Percentiles rank a stretch among this genome's conserved stretches.
phyloP scores from a whole-genome alignment of 176 grass and related monocot species.

The Aegilops tauschii region DNA sequence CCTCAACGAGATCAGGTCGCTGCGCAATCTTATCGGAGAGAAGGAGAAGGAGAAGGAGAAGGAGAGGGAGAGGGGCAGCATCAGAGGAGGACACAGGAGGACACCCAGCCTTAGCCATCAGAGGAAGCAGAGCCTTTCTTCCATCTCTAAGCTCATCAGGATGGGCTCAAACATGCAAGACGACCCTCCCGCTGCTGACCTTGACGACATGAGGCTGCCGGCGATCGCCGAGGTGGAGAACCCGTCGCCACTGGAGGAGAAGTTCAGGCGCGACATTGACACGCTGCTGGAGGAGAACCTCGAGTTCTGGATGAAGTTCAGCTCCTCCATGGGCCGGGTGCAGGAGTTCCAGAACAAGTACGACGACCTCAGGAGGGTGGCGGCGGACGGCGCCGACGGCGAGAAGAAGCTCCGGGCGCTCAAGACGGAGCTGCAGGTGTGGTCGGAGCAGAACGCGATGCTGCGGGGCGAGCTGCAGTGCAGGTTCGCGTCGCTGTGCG shows the following conservation, averaged over 20 bases:
- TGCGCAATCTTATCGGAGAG: constrained; percentile 40
- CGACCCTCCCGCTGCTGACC: background rate
- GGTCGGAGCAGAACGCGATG: constrained; percentile 77
- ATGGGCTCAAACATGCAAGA: constrained; percentile 28
- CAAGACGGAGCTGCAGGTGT: constrained; percentile 92
- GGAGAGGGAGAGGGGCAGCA: background rate
- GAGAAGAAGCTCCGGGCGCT: constrained; percentile 62
- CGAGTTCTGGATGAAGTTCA: constrained; percentile 91
- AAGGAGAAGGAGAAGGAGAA: constrained; percentile 5
- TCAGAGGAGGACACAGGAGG: constrained; percentile 30
- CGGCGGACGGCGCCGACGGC: background rate
- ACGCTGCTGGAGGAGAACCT: constrained; percentile 87
- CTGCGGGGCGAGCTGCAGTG: constrained; percentile 65
- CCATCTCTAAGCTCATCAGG: constrained; percentile 42
- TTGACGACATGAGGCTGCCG: constrained; percentile 40
- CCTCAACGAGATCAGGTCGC: constrained; percentile 53
- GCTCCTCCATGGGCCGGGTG: constrained; percentile 67
- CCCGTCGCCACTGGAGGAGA: constrained; percentile 53
- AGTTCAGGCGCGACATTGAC: constrained; percentile 71
- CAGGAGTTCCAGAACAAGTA: constrained; percentile 65
- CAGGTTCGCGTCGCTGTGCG: constrained; percentile 57
- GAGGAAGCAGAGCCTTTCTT: constrained; percentile 35
- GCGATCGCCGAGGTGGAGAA: constrained; percentile 18
- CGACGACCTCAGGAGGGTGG: constrained; percentile 20
- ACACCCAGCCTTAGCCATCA: constrained; percentile 39